Evolutionary conservation across 1,284 basidiomycete genomes (phyloP), one percentile per base, ranked within the genome.

Genomic region (Tremellales sp.): DNA sequence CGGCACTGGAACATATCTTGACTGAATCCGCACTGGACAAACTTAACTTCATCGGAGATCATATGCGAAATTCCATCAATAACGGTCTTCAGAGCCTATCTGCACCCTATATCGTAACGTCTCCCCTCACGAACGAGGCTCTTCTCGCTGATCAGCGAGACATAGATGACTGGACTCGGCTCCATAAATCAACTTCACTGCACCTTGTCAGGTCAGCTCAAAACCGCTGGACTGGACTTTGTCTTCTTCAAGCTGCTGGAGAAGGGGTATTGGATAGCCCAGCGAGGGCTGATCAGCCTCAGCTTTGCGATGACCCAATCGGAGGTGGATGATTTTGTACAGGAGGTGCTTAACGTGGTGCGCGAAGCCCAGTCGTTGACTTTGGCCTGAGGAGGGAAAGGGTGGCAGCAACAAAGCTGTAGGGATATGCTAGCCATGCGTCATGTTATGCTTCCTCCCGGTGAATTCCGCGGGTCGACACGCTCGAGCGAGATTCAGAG

Each of bases 171-270:
- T 2, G 63, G 63, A 12, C 47, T 63, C 16, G 63, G 61, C 3
- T 60, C 59, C 6, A 45, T 65, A 36, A 65, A 59, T 42, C 56
- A 61, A 36, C 21, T 65, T n/a, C 51, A 61, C 39, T 56, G 50
- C 32, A 47, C 39, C 13, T 47, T 54, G 2, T 29, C 49, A 0
- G 25, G 29, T 28, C 38, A 48, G 5, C 33, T 46, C 14, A 32
- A 35, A 5, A 19, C 22, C 2, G 21, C 42, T 1, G 51, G 51
- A 5, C 24, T 52, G 32, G 51, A 56, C 24, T 36, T 59, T 16
- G 33, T 59, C 19, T 61, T 50, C 48, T 59, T 59, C 35, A 16
- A 32, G 14, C 41, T 61, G 8, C 40, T 61, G 5, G 51, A 53
- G 28, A 40, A 39, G 24, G 57, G 56, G 4, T 49, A 48, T 43